phyloP scores from a whole-genome alignment of 78 protist species.

The Neovahlkampfia damariscottae region DNA sequence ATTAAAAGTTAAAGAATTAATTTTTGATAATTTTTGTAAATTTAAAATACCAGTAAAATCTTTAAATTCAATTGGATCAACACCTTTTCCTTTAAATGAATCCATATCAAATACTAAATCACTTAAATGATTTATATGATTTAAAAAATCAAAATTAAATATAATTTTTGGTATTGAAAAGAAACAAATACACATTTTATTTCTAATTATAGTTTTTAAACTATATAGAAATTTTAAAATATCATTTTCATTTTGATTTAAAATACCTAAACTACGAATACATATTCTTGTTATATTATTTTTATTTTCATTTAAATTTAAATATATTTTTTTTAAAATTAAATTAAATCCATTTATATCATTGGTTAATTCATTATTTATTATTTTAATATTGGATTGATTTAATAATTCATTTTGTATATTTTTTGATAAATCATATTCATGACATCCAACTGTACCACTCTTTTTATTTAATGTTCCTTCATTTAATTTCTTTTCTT shows the following conservation, averaged over 20 bases:
- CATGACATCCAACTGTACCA: neutral
- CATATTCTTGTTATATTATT: neutral
- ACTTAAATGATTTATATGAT: neutral
- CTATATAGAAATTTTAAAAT: neutral
- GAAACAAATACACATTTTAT: neutral
- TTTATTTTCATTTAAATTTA: neutral
- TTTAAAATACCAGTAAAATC: neutral
- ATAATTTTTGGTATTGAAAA: neutral
- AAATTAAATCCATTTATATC: too few relatives aligned
- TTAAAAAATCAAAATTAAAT: neutral
- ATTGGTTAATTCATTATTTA: too few relatives aligned
- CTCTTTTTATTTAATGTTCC: neutral
- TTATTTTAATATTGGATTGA: neutral
- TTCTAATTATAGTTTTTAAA: neutral
- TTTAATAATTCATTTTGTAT: neutral
- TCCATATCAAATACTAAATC: neutral
- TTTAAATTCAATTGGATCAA: neutral
- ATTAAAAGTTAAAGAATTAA: neutral
- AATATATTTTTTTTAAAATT: neutral
- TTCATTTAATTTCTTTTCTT: neutral
- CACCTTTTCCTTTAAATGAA: neutral
- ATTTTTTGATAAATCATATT: neutral
- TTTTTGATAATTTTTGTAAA: neutral
- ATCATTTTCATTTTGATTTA: neutral
- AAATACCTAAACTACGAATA: neutral